Conservation (phyloP, 2,329 filamentous ascomycete species). For the Aureobasidium sp. region DNA sequence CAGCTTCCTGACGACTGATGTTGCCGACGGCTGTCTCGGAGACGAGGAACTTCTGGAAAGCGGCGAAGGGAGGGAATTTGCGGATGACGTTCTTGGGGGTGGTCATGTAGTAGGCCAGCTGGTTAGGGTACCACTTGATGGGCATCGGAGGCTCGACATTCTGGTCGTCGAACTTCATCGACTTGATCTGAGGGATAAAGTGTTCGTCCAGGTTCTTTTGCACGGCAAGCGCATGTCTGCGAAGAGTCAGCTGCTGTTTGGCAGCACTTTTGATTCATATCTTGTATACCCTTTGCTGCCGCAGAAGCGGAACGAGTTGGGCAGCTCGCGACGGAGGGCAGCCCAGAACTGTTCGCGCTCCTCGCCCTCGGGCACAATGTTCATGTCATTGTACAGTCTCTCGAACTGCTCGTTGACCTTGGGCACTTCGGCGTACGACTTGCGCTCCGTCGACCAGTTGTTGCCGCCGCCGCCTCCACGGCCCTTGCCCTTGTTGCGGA, state of each 20-base stretch:
- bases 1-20: conserved; percentile 93
- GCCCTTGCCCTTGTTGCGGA: conserved; percentile 22
- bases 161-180: conserved; percentile 74
- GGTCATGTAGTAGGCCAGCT: conserved; percentile 95
- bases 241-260: not conserved
- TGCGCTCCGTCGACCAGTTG: conserved; percentile 30
- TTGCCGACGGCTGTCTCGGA: conserved; percentile 96
- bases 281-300: conserved; percentile 75
- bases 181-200: conserved; percentile 84
- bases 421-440: conserved; percentile 52
- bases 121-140: conserved; percentile 88
- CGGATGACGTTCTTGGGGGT: conserved; percentile 94
- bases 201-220: conserved; percentile 78
- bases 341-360: conserved; percentile 80
- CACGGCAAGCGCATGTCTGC: conserved; percentile 81
- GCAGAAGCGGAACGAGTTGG: conserved; percentile 96
- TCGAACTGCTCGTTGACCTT: conserved; percentile 82
- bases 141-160: conserved; percentile 72
- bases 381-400: conserved; percentile 72
- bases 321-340: conserved; percentile 72
- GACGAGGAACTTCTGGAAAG: conserved; percentile 95
- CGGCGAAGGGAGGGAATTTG: conserved; percentile 85
- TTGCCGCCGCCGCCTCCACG: conserved; percentile 31
- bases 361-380: conserved; percentile 61
- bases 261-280: not conserved